phyloP scores from a whole-genome alignment of 768 basidiomycete species.

The Auriscalpium orientale region DNA sequence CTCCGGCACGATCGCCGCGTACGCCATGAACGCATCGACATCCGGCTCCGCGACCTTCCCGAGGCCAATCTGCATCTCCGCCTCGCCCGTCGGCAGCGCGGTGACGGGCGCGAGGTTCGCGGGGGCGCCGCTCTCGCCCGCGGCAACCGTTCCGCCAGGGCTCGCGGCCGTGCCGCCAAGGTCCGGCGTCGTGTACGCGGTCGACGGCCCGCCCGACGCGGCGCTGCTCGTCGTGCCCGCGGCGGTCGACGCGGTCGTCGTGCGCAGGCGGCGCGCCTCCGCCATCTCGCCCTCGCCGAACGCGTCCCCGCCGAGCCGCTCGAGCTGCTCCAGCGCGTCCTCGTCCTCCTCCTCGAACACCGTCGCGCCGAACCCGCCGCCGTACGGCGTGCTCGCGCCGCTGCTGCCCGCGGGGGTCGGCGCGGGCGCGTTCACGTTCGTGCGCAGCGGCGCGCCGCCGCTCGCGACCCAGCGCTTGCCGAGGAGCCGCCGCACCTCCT shows the following conservation, averaged over 20 bases:
- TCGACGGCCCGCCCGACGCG: slow-evolving; percentile 30
- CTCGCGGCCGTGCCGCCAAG: slow-evolving; percentile 27
- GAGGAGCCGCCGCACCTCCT: slow-evolving; percentile 65
- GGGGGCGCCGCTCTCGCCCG: slow-evolving; percentile 30
- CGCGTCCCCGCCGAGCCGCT: slow-evolving; percentile 28
- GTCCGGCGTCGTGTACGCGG: slow-evolving; percentile 58
- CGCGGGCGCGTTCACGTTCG: slow-evolving; percentile 45
- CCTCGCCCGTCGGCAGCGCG: slow-evolving; percentile 63
- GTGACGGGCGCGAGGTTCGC: slow-evolving; percentile 62
- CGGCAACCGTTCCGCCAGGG: slow-evolving; percentile 22
- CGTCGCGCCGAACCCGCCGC: slow-evolving; percentile 45
- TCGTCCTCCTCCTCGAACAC: slow-evolving; percentile 70
- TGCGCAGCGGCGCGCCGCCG: slow-evolving; percentile 50
- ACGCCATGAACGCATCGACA: slow-evolving; percentile 76
- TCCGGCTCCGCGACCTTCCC: slow-evolving; percentile 82
- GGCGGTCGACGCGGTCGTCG: slow-evolving; percentile 34
- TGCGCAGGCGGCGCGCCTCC: slow-evolving; percentile 36
- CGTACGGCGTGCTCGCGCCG: slow-evolving; percentile 63
- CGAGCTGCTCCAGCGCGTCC: slow-evolving; percentile 59
- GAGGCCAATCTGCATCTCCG: slow-evolving; percentile 67
- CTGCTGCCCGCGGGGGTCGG: slow-evolving; percentile 44
- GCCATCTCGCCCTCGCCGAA: slow-evolving; percentile 35
- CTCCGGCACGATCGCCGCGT: slow-evolving; percentile 81
- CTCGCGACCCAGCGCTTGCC: slow-evolving; percentile 69
- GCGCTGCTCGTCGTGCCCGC: slow-evolving; percentile 32